phyloP scores from a whole-genome alignment of 257 asterid genomes.

The Solanum gracilifrons region DNA sequence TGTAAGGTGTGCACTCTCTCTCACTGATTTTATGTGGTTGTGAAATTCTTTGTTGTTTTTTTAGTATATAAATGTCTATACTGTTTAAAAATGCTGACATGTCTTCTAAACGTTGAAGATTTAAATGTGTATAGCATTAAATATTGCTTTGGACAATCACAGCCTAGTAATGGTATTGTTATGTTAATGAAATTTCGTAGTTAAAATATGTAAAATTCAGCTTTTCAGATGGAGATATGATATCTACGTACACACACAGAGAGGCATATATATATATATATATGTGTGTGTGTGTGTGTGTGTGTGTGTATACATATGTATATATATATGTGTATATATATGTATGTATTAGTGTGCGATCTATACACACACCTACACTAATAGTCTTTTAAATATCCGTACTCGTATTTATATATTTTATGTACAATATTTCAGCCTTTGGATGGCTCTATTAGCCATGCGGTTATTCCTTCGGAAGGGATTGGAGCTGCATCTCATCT shows the following conservation, averaged over 20 bases:
- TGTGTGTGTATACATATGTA: no score
- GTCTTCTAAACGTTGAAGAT: background rate
- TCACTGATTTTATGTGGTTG: background rate
- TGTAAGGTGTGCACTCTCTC: background rate
- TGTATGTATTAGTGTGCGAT: background rate
- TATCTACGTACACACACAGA: background rate
- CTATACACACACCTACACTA: background rate
- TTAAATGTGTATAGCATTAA: background rate
- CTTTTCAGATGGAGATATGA: background rate
- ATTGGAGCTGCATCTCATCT: constrained; percentile 71
- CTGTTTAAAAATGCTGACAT: background rate
- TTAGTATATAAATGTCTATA: background rate
- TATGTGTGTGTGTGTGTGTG: no score
- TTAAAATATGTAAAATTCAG: background rate
- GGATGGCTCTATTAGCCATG: constrained; percentile 39
- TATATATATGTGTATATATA: no score
- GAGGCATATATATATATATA: background rate
- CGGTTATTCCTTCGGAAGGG: constrained; percentile 69
- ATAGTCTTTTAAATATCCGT: background rate
- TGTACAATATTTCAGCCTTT: constrained; percentile 41
- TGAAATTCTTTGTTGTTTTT: background rate
- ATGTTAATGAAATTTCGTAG: background rate
- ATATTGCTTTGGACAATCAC: background rate
- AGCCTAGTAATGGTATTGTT: background rate
- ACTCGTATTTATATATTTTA: background rate